Evolutionary conservation across 345 rosid species (phyloP), one percentile per base, ranked within the genome.

Genomic region (Anacardium occidentale): DNA sequence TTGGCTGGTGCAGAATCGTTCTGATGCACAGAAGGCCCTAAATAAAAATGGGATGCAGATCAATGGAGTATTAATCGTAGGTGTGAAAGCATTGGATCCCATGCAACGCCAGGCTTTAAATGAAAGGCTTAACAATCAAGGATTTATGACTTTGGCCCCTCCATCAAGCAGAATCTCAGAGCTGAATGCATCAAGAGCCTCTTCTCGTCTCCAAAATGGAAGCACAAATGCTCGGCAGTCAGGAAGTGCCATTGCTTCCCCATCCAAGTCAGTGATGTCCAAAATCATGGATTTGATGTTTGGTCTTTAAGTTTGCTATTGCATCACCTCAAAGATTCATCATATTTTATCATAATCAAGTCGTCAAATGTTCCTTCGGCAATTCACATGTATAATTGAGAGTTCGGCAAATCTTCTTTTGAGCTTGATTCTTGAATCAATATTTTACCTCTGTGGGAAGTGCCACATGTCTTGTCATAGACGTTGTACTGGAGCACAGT

Each of bases 11-110:
- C 83, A 95, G 99, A 89, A 83, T 70, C 91, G 88, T 2, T 83
- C 91, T 52, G 98, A 91, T 85, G 99, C 99, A 74, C 94, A 85
- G 56, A 92, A 91, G 81, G 99, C 97, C 69, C 85, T 95, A 13
- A 79, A 85, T 86, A 95, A 89, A 87, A 82, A 87, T 14, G 97
- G 99, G 69, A 78, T 82, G 88, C 97, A 89, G 83, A 88, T 95
- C 57, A 88, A 91, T 34, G 93, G 96, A 68, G 91, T 83, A 15
- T 84, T 92, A 62, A 83, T 95, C 34, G 83, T 95, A 1, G 99
- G 99, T 34, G 99, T 95, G 81, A 92, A 92, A 81, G 90, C 86
- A 18, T 88, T 95, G 66, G 96, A 92, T 77, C 93, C 90, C n/a
- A 82, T 89, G 76, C 96, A 91, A 76, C 86, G 80, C 59, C 89